A percentile compares a stretch with the other conserved stretches of the same genome.
These are phyloP conservation scores for Eucalyptus tenuipes DNA, from an alignment of 345 rosid species.

Conservation along the genomic window DNA sequence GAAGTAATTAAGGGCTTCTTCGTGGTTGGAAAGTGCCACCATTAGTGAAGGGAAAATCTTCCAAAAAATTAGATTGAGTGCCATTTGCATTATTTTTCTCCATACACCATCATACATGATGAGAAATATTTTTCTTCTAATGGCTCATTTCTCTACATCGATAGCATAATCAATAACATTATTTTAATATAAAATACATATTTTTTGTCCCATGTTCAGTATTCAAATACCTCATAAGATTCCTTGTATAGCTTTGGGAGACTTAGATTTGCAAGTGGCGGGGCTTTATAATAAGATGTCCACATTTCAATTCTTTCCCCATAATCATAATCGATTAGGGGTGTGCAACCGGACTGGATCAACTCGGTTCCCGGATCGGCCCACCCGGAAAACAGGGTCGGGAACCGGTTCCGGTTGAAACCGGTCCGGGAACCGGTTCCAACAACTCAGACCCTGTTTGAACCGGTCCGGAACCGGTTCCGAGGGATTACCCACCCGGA, in stretches of 20 bases:
- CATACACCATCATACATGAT: neutral
- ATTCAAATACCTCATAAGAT: neutral
- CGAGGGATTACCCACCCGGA: too few species aligned
- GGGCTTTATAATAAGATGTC: neutral
- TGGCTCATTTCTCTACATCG: neutral
- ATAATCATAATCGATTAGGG: neutral
- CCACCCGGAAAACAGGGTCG: too few species aligned
- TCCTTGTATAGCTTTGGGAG: neutral
- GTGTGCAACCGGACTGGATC: too few species aligned
- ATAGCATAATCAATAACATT: neutral
- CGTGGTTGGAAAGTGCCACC: neutral
- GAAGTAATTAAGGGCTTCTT: neutral
- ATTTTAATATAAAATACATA: neutral
- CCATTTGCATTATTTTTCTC: neutral
- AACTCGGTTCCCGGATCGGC: too few species aligned
- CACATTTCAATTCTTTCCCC: neutral
- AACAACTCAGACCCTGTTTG: too few species aligned
- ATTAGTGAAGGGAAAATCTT: neutral
- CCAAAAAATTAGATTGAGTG: neutral
- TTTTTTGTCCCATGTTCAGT: neutral
- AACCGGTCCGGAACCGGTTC: too few species aligned
- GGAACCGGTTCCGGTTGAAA: too few species aligned
- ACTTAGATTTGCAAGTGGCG: neutral
- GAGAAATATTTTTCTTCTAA: neutral
- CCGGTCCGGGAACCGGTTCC: too few species aligned